Conservation (phyloP, 2,329 filamentous ascomycete genomes). For the Chrysoporthe deuterocubensis region DNA sequence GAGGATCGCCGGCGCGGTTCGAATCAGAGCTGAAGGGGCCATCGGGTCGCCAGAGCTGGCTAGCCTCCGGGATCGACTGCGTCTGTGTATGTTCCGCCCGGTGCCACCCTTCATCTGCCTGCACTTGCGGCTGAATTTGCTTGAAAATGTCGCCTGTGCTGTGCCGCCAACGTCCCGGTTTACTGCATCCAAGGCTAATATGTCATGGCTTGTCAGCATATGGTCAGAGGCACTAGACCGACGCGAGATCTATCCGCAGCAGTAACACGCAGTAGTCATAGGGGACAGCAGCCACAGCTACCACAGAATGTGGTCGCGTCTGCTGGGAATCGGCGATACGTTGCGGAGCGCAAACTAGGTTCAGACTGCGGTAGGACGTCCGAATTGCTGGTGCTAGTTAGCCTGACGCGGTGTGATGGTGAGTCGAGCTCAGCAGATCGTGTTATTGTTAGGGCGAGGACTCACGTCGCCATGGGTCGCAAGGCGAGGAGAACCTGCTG, state of each 20-base stretch:
- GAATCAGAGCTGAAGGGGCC: background rate
- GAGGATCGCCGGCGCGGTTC: background rate
- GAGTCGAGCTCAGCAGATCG: conserved; percentile 1
- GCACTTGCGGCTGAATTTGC: background rate
- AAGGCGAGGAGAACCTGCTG: background rate
- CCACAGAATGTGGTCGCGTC: conserved; percentile 20
- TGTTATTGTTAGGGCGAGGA: background rate
- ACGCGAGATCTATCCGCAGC: background rate
- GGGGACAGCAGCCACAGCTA: conserved; percentile 16
- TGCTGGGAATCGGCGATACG: background rate
- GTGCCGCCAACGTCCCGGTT: background rate
- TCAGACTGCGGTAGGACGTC: background rate
- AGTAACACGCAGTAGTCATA: conserved; percentile 16
- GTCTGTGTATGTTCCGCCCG: background rate
- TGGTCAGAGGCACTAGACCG: background rate
- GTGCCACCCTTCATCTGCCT: background rate
- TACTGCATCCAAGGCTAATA: background rate
- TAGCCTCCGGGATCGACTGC: background rate
- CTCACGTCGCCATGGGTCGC: background rate
- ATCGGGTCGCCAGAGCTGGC: background rate
- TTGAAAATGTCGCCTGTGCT: background rate
- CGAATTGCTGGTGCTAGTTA: background rate
- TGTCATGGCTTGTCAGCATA: background rate
- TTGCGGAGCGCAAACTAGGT: no score
- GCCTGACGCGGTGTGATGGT: conserved; percentile 19